Base-by-base conservation (phyloP, 371 early-diverging fungal genomes). In the Mortierella sp. region DNA sequence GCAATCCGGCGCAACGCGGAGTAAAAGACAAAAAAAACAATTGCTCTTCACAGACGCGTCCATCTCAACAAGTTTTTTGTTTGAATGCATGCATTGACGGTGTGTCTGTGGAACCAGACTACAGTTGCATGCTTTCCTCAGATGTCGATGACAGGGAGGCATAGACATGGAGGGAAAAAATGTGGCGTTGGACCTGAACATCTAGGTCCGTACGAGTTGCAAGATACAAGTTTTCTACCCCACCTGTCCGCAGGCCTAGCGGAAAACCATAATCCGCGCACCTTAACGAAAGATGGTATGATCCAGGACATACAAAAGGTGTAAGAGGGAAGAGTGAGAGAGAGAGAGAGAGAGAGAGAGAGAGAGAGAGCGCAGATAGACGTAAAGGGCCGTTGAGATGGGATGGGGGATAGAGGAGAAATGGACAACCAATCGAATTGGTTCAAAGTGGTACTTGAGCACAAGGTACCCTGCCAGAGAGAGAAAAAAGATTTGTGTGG, bases 401-500 rank as follows among this genome's bases (percentile, higher is more conserved):
- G n/a, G n/a, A n/a, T n/a, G 0, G 26, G 40, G 13, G 66, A 26
- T 13, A 29, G 64, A n/a, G 39, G 41, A 64, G 40, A 64, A 22
- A 24, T 47, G 4, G 1, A n/a, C 68, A 50, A 37, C 34, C 68
- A 45, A 45, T 26, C 39, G 50, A 24, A 45, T 48, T 4, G 24
- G 8, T 8, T 16, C 19, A 19, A 22, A 10, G 2, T 2, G 22
- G 61, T 61, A 61, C 61, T 34, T 34, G 61, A 31, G 61, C 61
- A 61, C 61, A 61, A 61, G 61, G 61, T 61, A 61, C 61, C n/a
- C 39, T 19, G 22, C 37, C 31, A 65, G 9, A 29, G n/a, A 26
- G 24, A 22, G 26, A 65, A 44, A 29, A 45, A 29, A 50, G 40
- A 40, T n/a, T n/a, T 37, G 70, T 70, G 70, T 70, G 76, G 52